Evolutionary conservation across 208 protist genomes (phyloP), one percentile per base, ranked within the genome.

Genomic region (Leishmania arabica): DNA sequence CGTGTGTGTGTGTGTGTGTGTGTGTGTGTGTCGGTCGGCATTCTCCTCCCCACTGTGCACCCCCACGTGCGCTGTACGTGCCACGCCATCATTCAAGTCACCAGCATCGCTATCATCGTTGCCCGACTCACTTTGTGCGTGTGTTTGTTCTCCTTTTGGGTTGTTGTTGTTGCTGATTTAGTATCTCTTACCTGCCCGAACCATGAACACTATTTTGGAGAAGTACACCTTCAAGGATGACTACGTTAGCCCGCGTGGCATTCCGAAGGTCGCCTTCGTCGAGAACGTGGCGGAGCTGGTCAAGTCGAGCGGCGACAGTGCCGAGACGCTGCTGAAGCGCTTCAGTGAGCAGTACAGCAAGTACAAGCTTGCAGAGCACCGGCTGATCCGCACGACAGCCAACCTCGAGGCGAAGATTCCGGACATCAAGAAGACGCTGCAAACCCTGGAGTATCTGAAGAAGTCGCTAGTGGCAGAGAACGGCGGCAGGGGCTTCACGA

Each of bases 341-440:
- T 88, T 98, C 56, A 86, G 95, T 74, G 90, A 98, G 69, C 89
- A 97, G 88, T 96, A 94, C 91, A 95, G 91, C 89, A 98, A 98
- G 85, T 98, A 97, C 90, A 98, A 98, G 77, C 89, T 98, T 74
- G 91, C 93, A 66, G 97, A 99, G 88, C 90, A 95, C 81, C 92
- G 95, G 31, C 93, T 98, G 65, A 89, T 92, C 49, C 92, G 94
- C 80, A 97, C 91, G 80, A 90, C 93, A 31, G 92, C 92, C 31
- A 95, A 87, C 76, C 89, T 98, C 40, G 92, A 96, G 84, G 84
- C 85, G 62, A 99, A 99, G 87, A 86, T 99, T 21, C 97, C 97
- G 0, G 97, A 97, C 51, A 98, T 99, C 75, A 92, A 93, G 81
- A 98, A 98, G 84, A 98, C 95, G 27, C 82, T 99, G 24, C 84